Percentiles rank a stretch among this genome's conserved stretches.
Evolutionary conservation across 2,329 filamentous ascomycete genomes (phyloP).

Genomic region (Trichoderma cornu-damae): DNA sequence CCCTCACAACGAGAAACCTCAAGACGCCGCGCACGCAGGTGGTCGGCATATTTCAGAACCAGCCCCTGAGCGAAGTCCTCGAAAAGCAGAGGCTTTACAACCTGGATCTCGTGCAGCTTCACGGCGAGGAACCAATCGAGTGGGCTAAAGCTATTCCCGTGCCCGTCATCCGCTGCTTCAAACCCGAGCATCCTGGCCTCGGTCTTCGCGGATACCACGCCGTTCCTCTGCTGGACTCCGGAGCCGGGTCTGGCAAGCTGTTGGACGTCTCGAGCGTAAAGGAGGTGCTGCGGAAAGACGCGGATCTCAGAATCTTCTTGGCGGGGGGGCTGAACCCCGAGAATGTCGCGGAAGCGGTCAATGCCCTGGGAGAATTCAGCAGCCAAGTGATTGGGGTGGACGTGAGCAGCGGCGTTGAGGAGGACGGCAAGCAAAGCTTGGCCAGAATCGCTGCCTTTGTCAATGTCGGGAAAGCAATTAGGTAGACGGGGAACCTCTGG

Average conservation of each 20-base stretch:
- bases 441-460: conserved; percentile 79
- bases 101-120: conserved; percentile 87
- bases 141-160: conserved; percentile 88
- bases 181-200: conserved; percentile 67
- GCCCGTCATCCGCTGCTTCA: conserved; percentile 83
- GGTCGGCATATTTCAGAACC: conserved; percentile 91
- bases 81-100: conserved; percentile 68
- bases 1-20: conserved; percentile 43
- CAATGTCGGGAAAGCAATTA: conserved; percentile 61
- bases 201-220: conserved; percentile 74
- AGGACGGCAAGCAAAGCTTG: conserved; percentile 71
- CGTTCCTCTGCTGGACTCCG: conserved; percentile 80
- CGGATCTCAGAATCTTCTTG: conserved; percentile 68
- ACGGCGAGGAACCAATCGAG: conserved; percentile 86
- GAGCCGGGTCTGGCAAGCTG: conserved; percentile 73
- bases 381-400: conserved; percentile 75
- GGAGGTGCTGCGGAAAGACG: conserved; percentile 59
- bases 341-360: conserved; percentile 67
- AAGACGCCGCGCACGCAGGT: conserved; percentile 62
- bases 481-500: conserved; percentile 30
- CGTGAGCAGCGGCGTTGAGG: conserved; percentile 91
- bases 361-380: conserved; percentile 54
- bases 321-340: conserved; percentile 79
- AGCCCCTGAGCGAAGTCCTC: conserved; percentile 76
- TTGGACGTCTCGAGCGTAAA: conserved; percentile 69